A percentile compares a stretch with the other conserved stretches of the same genome.
phyloP scores from a whole-genome alignment of 148 eudicot genomes.

The Bassia scoparia region DNA sequence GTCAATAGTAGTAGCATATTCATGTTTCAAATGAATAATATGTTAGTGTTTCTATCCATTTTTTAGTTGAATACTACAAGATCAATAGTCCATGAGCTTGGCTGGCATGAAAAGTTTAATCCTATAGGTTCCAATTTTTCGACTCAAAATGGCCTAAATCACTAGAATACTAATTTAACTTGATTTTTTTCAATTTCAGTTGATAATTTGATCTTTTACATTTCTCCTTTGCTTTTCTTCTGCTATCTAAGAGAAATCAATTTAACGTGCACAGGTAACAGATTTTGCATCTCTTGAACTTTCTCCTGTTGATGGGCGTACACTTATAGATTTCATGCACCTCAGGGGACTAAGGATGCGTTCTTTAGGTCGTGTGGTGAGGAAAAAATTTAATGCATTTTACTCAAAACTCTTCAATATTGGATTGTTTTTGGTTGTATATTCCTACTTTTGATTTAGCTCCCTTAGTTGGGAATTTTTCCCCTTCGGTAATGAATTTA shows the following conservation, averaged over 20 bases:
- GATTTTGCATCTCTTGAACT: conserved; percentile 99
- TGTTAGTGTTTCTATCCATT: too few species aligned
- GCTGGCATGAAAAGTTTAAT: too few species aligned
- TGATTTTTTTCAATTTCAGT: too few species aligned
- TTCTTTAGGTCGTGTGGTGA: conserved; percentile 92
- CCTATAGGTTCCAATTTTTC: too few species aligned
- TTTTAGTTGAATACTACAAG: too few species aligned
- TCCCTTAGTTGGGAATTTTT: not conserved
- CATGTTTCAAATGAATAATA: too few species aligned
- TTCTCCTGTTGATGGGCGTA: conserved; percentile 99
- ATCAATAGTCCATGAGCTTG: too few species aligned
- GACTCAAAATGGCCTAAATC: too few species aligned
- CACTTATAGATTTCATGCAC: conserved; percentile 98
- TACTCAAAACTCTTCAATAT: not conserved
- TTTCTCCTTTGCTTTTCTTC: not conserved
- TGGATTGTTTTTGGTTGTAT: not conserved
- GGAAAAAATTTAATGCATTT: conserved; percentile 21
- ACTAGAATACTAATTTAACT: too few species aligned
- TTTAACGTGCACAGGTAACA: conserved; percentile 53
- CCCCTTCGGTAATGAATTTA: not conserved
- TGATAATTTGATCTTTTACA: not conserved
- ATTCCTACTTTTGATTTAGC: too few species aligned
- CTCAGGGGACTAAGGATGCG: conserved; percentile 87
- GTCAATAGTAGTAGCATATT: too few species aligned
- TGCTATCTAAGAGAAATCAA: conserved; percentile 17